Base-by-base conservation (phyloP, 1,284 basidiomycete species). In the Cutaneotrichosporon mucoides region DNA sequence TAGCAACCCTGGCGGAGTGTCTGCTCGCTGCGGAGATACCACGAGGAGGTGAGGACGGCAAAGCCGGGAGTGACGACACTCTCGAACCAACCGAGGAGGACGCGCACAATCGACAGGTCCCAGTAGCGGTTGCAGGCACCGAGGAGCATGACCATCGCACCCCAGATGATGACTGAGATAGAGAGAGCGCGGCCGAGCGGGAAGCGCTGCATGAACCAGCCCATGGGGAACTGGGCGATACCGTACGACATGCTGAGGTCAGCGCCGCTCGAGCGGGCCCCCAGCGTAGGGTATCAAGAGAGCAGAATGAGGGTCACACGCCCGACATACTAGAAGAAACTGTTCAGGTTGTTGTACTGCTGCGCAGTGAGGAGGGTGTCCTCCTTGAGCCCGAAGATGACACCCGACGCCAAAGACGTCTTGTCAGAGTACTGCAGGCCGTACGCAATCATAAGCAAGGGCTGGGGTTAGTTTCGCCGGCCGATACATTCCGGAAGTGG, bases 61-160 rank as follows among this genome's bases (percentile, higher is more conserved):
- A 72, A 72, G 35, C 66, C 68, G 34, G 70, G 70, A 1, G 68
- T 69, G 57, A 72, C 55, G 52, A 65, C 64, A 4, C 55, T 60
- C 59, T 70, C 69, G 38, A 70, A 66, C 64, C 65, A 66, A 13
- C 70, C 70, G 15, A 72, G 59, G 33, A 69, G 44, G n/a, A 64
- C 54, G 24, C 70, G 65, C 12, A 69, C 63, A 33, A 59, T 59
- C 2, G 65, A 56, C 9, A 72, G 59, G 40, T 65, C 55, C 33
- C 61, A 56, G 47, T 66, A 71, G 60, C 63, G 69, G 57, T 69
- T 66, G 55, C 67, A 65, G 4, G 57, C 67, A 51, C 62, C 63
- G 38, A 70, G 58, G 34, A 61, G 60, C 49, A 65, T 50, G 54
- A 71, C 68, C 38, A 65, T 47, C 5, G 48, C 57, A 24, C 66